Evolutionary conservation across 176 grass and related monocot genomes (phyloP).

Genomic region (Zea mays): DNA sequence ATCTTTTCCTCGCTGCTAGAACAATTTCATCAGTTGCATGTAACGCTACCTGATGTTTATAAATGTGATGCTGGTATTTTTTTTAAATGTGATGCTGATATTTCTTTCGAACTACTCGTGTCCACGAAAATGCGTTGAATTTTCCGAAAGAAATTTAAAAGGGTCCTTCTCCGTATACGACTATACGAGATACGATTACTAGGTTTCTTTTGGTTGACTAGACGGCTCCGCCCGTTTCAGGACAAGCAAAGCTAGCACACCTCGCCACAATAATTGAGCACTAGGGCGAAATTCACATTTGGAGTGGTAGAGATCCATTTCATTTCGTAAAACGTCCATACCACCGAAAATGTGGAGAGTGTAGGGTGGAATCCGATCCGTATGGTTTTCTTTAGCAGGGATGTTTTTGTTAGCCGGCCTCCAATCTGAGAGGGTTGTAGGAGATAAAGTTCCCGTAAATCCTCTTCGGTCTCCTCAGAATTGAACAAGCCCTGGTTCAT

Average conservation of each 20-base stretch:
- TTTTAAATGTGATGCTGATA: not conserved
- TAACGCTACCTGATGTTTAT: not conserved
- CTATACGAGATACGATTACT: not conserved
- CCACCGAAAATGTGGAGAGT: not conserved
- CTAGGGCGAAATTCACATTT: not conserved
- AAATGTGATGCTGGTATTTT: not conserved
- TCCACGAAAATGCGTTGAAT: not conserved
- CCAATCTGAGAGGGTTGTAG: not conserved
- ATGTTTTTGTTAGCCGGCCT: not conserved
- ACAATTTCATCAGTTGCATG: not conserved
- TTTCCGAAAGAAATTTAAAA: not conserved
- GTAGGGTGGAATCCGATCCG: constrained; percentile 1
- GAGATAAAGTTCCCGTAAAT: not conserved
- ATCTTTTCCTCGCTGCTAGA: not conserved
- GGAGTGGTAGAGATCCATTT: constrained; percentile 20
- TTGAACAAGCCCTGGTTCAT: not conserved
- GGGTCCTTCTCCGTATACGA: not conserved
- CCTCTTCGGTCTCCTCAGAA: not conserved
- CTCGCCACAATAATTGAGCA: constrained; percentile 38
- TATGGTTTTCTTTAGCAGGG: not conserved
- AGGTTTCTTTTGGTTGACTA: not conserved
- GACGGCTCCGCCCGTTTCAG: not conserved
- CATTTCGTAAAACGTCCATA: constrained; percentile 11
- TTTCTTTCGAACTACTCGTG: not conserved
- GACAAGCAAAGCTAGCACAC: not conserved